Conservation (phyloP, 495 filamentous ascomycete genomes). For the Trichoderma orchidacearum region DNA sequence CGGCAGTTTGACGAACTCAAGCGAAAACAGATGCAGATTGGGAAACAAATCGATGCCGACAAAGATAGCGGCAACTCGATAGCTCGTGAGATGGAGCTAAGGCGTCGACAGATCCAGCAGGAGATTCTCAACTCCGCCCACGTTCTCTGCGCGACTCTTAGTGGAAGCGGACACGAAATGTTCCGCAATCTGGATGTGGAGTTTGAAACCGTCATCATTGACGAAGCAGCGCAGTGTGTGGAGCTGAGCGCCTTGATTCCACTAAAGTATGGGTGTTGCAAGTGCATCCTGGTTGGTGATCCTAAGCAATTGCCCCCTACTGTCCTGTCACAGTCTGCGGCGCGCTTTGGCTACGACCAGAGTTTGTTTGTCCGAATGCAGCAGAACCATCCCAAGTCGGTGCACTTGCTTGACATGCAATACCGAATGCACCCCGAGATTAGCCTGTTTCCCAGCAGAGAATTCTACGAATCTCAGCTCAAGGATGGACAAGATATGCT, state of each 20-base stretch:
- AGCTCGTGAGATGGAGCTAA: conserved; percentile 70
- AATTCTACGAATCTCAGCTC: conserved; percentile 83
- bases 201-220: conserved; percentile 96
- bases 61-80: conserved; percentile 70
- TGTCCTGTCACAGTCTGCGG: conserved; percentile 84
- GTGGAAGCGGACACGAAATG: conserved; percentile 94
- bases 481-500: conserved; percentile 77
- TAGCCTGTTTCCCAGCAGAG: conserved; percentile 70
- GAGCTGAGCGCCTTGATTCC: conserved; percentile 94
- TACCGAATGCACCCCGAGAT: conserved; percentile 99
- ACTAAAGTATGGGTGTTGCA: conserved; percentile 91
- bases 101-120: conserved; percentile 72
- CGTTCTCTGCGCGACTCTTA: conserved; percentile 89
- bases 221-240: conserved; percentile 96
- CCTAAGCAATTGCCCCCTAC: conserved; percentile 95
- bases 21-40: conserved; percentile 56
- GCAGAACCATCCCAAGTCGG: conserved; percentile 68
- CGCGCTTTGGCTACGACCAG: conserved; percentile 89
- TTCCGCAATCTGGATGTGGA: conserved; percentile 89
- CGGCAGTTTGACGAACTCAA: conserved; percentile 68
- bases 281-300: conserved; percentile 95
- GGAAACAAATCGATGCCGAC: conserved; percentile 67
- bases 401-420: conserved; percentile 91
- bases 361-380: conserved; percentile 98
- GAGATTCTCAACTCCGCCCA: conserved; percentile 80